Evolutionary conservation across 2,329 filamentous ascomycete species (phyloP).

Genomic region (Beauveria bassiana): DNA sequence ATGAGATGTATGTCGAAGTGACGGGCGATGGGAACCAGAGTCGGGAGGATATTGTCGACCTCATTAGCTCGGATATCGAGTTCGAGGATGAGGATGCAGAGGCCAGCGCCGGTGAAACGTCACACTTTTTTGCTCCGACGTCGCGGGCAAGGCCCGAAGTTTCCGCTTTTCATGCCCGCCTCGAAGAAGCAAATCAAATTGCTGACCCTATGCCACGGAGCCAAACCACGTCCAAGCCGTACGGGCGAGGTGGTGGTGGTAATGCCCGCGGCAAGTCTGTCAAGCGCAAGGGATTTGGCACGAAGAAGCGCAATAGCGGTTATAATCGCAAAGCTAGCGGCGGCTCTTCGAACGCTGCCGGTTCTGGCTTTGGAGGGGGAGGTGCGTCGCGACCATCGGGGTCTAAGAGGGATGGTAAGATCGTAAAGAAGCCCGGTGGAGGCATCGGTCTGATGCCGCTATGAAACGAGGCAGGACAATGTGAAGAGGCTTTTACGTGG

Average conservation of each 20-base stretch:
- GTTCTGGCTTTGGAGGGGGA: constrained; percentile 10
- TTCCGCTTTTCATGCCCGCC: constrained; percentile 26
- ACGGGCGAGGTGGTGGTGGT: constrained; percentile 18
- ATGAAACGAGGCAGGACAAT: constrained; percentile 15
- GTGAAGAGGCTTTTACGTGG: not conserved
- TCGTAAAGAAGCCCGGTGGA: constrained; percentile 26
- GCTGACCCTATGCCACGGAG: constrained; percentile 10
- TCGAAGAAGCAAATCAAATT: constrained; percentile 22
- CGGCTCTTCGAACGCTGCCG: constrained; percentile 1
- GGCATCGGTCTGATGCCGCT: constrained; percentile 33
- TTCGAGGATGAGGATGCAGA: constrained; percentile 30
- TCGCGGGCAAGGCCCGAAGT: constrained; percentile 21
- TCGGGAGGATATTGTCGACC: constrained; percentile 42
- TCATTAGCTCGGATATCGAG: constrained; percentile 41
- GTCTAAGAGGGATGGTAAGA: constrained; percentile 22
- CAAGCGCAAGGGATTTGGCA: constrained; percentile 19
- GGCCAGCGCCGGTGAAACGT: constrained; percentile 22
- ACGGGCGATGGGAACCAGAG: constrained; percentile 27
- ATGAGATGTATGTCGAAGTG: constrained; percentile 41
- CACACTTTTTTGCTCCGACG: constrained; percentile 37
- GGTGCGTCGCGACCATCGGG: constrained; percentile 1
- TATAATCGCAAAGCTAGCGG: constrained; percentile 24
- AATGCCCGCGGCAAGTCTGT: constrained; percentile 16
- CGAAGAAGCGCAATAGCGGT: constrained; percentile 19
- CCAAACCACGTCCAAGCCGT: constrained; percentile 20